Evolutionary conservation across 768 basidiomycete species (phyloP), one percentile per base, ranked within the genome.

Genomic region (Mycena albidolilacea): DNA sequence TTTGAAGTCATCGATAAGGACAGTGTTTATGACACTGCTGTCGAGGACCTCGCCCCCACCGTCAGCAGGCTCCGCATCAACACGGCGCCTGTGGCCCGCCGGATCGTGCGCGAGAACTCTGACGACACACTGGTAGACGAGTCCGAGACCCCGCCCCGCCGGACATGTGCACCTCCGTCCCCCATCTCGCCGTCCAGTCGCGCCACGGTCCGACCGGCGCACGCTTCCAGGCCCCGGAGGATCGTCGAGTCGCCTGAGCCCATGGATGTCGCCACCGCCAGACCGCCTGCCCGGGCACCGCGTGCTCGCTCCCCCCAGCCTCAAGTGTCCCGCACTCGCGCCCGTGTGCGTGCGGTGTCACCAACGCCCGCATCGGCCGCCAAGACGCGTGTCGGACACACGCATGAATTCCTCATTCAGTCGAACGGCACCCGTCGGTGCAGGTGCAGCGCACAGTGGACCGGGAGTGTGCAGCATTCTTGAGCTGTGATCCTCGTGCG

Each of bases 21-120:
- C 21, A 72, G 66, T 30, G 66, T 50, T n/a, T 72, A 72, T 30
- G 71, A 68, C 62, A 68, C 71, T 0, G 71, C 71, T 9, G 10
- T 62, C 15, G 71, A 72, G 55, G 71, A 72, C 8, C 60, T 68
- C 38, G 60, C 41, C 7, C 67, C 71, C 15, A 37, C 46, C 38
- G 23, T 48, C 55, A 30, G 50, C 4, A 21, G 60, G 23, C 64
- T 66, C 37, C 50, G 21, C 12, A 71, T 71, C 46, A n/a, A 60
- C 30, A 60, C 65, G n/a, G n/a, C 48, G 0, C 35, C 21, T 0
- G 0, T 30, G 12, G 41, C 43, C 12, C 59, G 59, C 17, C 64
- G 15, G 8, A 35, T 67, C 12, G 41, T 23, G 52, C 64, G 71
- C 35, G 59, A 67, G 52, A 44, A 72, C 23, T 67, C 71, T 14